Evolutionary conservation across 2,329 filamentous ascomycete genomes (phyloP).

Genomic region (Talaromyces sp.): DNA sequence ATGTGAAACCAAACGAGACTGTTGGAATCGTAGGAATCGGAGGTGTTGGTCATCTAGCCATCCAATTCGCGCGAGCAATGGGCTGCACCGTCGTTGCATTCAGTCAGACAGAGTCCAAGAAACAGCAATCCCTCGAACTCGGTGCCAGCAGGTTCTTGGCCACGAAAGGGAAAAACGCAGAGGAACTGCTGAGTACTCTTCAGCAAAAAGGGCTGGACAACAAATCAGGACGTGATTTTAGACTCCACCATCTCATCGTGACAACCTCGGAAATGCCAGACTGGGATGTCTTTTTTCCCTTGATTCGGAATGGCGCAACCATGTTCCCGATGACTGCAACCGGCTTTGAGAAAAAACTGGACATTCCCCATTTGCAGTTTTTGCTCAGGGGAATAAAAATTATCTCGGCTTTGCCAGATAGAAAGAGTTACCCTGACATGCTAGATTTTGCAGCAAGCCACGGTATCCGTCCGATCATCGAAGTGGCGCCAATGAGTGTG

Average conservation of each 20-base stretch:
- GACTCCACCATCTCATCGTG: no score
- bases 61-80: conserved; percentile 67
- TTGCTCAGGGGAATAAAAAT: no score
- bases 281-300: no score
- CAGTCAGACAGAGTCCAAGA: conserved; percentile 48
- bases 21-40: conserved; percentile 70
- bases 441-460: conserved; percentile 39
- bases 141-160: conserved; percentile 55
- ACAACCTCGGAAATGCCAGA: no score
- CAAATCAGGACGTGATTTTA: no score
- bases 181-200: no score
- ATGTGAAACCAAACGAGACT: conserved; percentile 64
- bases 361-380: no score
- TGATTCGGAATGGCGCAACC: no score
- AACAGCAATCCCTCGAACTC: conserved; percentile 46
- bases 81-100: conserved; percentile 61
- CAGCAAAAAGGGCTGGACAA: no score
- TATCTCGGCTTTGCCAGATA: no score
- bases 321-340: no score
- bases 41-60: conserved; percentile 66
- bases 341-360: no score
- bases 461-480: conserved; percentile 39
- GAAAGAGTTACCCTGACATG: conserved; percentile 23
- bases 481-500: conserved; percentile 37
- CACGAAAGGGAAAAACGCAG: conserved; percentile 47